phyloP scores from a whole-genome alignment of 805 yeast species.

The Sugiyamaella lignohabitans region DNA sequence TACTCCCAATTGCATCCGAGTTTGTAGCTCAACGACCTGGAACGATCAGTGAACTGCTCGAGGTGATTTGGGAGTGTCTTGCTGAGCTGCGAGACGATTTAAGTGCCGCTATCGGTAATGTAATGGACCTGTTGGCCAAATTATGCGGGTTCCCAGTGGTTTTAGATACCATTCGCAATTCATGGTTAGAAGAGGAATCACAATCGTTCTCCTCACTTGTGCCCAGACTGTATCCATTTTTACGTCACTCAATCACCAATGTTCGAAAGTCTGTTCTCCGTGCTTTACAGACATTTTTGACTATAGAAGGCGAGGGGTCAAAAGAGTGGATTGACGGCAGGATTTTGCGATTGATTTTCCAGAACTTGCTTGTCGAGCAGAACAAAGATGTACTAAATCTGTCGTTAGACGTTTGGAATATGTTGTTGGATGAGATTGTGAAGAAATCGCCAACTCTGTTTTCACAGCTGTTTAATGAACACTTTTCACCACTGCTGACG shows the following conservation, averaged over 20 bases:
- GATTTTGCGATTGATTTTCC: conserved; percentile 69
- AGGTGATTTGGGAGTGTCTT: conserved; percentile 86
- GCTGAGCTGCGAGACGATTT: conserved; percentile 84
- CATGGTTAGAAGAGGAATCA: conserved; percentile 38
- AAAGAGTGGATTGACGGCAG: conserved; percentile 75
- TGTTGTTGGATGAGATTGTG: conserved; percentile 37
- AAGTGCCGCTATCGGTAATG: conserved; percentile 90
- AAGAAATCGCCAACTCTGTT: conserved; percentile 33
- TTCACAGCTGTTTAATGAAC: conserved; percentile 49
- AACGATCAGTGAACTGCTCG: conserved; percentile 41
- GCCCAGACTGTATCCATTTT: conserved; percentile 88
- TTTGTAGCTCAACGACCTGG: conserved; percentile 60
- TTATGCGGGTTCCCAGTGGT: conserved; percentile 79
- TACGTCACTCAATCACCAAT: conserved; percentile 87
- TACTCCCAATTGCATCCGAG: conserved; percentile 83
- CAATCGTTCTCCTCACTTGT: conserved; percentile 66
- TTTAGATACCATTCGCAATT: conserved; percentile 60
- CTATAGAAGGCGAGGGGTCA: conserved; percentile 35
- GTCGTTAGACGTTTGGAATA: conserved; percentile 56
- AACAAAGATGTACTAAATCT: conserved; percentile 62
- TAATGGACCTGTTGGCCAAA: conserved; percentile 87
- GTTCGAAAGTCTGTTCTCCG: conserved; percentile 84
- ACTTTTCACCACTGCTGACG: conserved; percentile 51
- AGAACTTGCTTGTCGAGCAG: conserved; percentile 84
- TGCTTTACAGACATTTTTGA: conserved; percentile 69